Evolutionary conservation across 2,329 filamentous ascomycete species (phyloP), one percentile per base, ranked within the genome.

Genomic region (Malbranchea zuffiana): DNA sequence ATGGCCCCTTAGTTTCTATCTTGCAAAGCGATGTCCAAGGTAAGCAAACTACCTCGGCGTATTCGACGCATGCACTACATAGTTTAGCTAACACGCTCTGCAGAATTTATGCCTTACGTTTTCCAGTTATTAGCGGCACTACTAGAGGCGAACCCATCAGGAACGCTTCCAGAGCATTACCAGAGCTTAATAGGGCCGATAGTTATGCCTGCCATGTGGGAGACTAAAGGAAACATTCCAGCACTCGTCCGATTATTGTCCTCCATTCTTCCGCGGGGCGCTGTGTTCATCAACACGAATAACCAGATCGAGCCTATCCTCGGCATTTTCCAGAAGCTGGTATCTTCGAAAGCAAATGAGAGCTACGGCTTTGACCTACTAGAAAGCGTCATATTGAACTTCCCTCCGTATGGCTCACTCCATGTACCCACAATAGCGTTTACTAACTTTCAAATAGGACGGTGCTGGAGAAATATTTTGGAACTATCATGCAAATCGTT

Each of bases 71-170:
- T 8, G 6, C 24, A n/a, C n/a, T n/a, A 15, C 6, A 26, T 17
- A 13, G 37, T 40, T 25, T 35, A 43, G 18, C 15, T n/a, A n/a
- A 15, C 43, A n/a, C n/a, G n/a, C n/a, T n/a, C 21, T 7, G 10
- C 47, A 80, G 90, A 98, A 62, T 98, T 98, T 55, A 80, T 85
- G 54, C 90, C 88, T 4, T 98, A 96, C 50, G 78, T 96, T 37
- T 94, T 98, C 69, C 90, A 98, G 57, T 74, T 98, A 23, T 82
- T 96, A 45, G 84, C 88, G 2, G 83, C 88, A 35, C 73, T 98
- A 10, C 72, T 98, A 3, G 88, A 96, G 61, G 76, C 81, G 5
- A 88, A 90, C 50, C 82, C 84, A 0, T 72, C 79, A 0, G 80
- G 75, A n/a, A 71, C 80, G 6, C 68, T 96, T 19, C 83, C 86